phyloP scores from a whole-genome alignment of 2,329 filamentous ascomycete genomes.

The Aspergillus puulaauensis region DNA sequence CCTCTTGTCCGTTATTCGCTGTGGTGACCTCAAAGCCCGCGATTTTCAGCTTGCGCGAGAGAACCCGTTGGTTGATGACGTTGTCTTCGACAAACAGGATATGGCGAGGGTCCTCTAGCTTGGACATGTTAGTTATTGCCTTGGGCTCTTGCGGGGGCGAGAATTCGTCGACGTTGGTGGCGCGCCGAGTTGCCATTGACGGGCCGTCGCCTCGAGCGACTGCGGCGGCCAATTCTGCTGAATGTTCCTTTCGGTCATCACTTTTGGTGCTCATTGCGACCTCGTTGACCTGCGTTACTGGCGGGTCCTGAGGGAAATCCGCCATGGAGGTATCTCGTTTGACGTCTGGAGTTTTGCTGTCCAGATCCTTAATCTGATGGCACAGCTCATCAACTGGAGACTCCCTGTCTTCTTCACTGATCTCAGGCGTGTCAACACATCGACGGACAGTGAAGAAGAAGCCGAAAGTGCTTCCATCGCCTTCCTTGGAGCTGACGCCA shows the following conservation, averaged over 20 bases:
- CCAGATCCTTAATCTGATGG: slow-evolving; percentile 18
- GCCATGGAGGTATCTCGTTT: slow-evolving; percentile 11
- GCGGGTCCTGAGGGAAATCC: slow-evolving; percentile 15
- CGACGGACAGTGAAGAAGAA: slow-evolving; percentile 55
- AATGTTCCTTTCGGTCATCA: slow-evolving; percentile 12
- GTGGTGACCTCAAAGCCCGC: slow-evolving; percentile 36
- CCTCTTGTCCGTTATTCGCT: slow-evolving; percentile 43
- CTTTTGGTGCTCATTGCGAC: not conserved
- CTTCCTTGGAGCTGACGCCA: slow-evolving; percentile 61
- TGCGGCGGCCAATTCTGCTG: slow-evolving; percentile 5
- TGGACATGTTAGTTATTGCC: not conserved
- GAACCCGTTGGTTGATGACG: slow-evolving; percentile 42
- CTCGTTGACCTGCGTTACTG: slow-evolving; percentile 13
- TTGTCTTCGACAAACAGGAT: slow-evolving; percentile 48
- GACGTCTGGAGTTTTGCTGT: slow-evolving; percentile 18
- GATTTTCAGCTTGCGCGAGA: slow-evolving; percentile 37
- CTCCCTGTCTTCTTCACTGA: not conserved
- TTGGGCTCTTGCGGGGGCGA: not conserved
- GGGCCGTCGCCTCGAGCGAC: not conserved
- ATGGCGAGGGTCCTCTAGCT: slow-evolving; percentile 6
- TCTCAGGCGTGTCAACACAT: not conserved
- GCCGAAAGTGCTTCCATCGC: slow-evolving; percentile 57
- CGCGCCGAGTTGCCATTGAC: not conserved
- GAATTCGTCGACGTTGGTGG: not conserved
- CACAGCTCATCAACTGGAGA: slow-evolving; percentile 19